These are phyloP conservation scores for Asterella californica DNA, from an alignment of 225 moss, liverwort and hornwort species.

Conservation along the genomic window DNA sequence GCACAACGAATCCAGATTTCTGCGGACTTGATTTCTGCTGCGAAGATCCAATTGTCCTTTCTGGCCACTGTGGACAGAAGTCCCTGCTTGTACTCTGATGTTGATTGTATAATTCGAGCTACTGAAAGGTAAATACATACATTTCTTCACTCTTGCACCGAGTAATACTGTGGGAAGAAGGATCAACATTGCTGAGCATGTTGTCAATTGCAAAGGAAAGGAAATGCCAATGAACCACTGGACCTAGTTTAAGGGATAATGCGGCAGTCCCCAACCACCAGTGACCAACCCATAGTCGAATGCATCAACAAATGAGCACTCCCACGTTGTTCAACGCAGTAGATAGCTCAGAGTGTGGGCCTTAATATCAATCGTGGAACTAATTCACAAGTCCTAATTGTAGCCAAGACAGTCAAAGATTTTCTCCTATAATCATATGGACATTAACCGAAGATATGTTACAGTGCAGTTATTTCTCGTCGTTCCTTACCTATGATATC, in stretches of 20 bases:
- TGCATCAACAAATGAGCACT: background rate
- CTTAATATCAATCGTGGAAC: too few relatives aligned
- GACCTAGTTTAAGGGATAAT: background rate
- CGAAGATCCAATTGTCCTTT: constrained; percentile 23
- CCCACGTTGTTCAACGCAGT: background rate
- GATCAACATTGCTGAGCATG: background rate
- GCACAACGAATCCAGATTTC: constrained; percentile 15
- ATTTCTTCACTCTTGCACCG: background rate
- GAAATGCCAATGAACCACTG: background rate
- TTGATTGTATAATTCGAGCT: constrained; percentile 15
- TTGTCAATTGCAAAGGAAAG: too few relatives aligned
- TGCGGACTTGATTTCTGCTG: constrained; percentile 23
- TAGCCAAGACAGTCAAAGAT: too few relatives aligned
- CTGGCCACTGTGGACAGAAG: constrained; percentile 20
- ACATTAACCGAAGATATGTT: background rate
- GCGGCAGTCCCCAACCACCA: background rate
- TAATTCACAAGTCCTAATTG: too few relatives aligned
- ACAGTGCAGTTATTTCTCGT: background rate
- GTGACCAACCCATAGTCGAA: background rate
- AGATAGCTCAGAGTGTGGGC: too few relatives aligned
- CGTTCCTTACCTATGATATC: background rate
- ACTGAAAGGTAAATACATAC: constrained; percentile 18
- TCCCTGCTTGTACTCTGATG: constrained; percentile 14
- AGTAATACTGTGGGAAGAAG: background rate
- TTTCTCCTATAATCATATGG: background rate